Evolutionary conservation across 2,329 filamentous ascomycete species (phyloP), one percentile per base, ranked within the genome.

Genomic region (Colletotrichum acutatum): DNA sequence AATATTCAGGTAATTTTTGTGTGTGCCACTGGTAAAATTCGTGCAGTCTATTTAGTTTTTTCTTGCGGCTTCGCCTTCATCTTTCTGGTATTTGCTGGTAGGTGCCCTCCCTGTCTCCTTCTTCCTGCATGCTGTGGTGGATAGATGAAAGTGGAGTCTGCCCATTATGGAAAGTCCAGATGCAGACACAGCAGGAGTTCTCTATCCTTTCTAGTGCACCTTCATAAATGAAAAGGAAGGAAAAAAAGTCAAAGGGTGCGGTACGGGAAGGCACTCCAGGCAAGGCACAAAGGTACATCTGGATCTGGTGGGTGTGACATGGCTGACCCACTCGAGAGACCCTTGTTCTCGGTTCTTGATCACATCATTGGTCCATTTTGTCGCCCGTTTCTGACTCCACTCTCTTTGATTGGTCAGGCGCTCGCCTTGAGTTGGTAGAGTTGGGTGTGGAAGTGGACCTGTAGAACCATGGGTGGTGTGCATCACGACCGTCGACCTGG

Each of bases 371-470:
- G 71, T 14, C 19, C 9, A 7, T 54, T 12, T 70, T 65, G 60
- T 72, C 66, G 66, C 70, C 54, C 24, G 61, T 26, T 22, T 8
- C 26, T 22, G 61, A 16, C 28, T 1, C 6, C 16, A 19, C n/a
- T 8, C 28, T 12, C 54, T 12, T 11, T 59, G 37, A 68, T 56
- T 73, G 66, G 71, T 30, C 49, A 22, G 46, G 60, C 34, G 61
- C 70, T 72, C 70, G 70, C 66, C 61, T 65, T 46, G 56, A 61
- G 42, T 61, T 71, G 71, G 60, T 53, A 65, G 53, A 37, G 66
- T 63, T 52, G 58, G 59, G 69, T 58, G 30, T 42, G 37, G 37
- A 42, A 42, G 37, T 42, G 37, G 37, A 42, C 14, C 37, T 14
- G 14, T 42, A 7, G 37, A 42, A 42, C 37, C 3, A 16, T 42